Conservation (phyloP, 2,329 filamentous ascomycete genomes). For the Metarhizium anisopliae region DNA sequence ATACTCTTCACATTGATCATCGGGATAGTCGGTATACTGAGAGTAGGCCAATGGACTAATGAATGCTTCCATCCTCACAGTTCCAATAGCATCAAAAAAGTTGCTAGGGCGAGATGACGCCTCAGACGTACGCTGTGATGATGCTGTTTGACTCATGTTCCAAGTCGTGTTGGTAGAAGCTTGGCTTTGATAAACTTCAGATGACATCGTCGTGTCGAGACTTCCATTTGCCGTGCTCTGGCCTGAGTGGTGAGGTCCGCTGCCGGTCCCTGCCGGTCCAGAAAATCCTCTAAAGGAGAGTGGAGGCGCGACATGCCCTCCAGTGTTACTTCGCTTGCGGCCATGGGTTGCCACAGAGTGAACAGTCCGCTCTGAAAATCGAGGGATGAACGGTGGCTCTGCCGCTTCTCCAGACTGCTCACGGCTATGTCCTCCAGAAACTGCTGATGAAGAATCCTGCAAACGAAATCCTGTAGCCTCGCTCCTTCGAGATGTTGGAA, state of each 20-base stretch:
- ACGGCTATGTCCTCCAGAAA: slow-evolving; percentile 29
- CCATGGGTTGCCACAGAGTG: slow-evolving; percentile 47
- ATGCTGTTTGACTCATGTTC: slow-evolving; percentile 35
- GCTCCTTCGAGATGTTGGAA: slow-evolving; percentile 26
- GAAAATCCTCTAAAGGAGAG: slow-evolving; percentile 75
- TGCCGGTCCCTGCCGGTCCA: slow-evolving; percentile 31
- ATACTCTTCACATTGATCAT: slow-evolving; percentile 39
- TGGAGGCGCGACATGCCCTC: slow-evolving; percentile 61
- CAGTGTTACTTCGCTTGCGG: slow-evolving; percentile 84
- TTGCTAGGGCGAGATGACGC: slow-evolving; percentile 44
- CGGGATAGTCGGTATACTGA: slow-evolving; percentile 35
- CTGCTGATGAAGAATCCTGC: slow-evolving; percentile 30
- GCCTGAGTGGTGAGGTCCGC: slow-evolving; percentile 35
- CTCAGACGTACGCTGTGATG: slow-evolving; percentile 45
- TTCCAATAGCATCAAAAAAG: slow-evolving; percentile 84
- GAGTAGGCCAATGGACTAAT: slow-evolving; percentile 56
- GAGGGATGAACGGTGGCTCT: slow-evolving; percentile 62
- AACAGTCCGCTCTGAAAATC: slow-evolving; percentile 52
- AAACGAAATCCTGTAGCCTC: slow-evolving; percentile 27
- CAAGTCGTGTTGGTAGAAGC: slow-evolving; percentile 35
- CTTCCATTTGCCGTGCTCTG: slow-evolving; percentile 52
- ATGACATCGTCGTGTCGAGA: slow-evolving; percentile 48
- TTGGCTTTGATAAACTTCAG: slow-evolving; percentile 51
- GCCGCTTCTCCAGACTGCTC: slow-evolving; percentile 52
- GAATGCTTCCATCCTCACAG: slow-evolving; percentile 94